Conservation (phyloP, 139 green algal species). For the Medakamo hakoo region DNA sequence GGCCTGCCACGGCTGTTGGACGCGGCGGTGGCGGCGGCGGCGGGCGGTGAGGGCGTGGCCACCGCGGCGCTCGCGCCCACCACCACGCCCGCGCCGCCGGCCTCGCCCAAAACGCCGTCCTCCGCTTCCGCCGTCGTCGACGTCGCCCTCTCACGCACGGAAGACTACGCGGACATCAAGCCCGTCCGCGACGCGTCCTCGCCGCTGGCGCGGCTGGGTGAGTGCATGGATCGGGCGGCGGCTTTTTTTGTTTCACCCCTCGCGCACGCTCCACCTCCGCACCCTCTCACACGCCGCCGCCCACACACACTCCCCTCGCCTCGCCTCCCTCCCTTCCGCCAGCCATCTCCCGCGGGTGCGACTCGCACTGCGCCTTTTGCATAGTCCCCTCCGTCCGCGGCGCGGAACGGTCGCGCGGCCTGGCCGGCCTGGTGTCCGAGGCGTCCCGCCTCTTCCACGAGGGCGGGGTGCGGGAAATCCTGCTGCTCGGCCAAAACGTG, state of each 20-base stretch:
- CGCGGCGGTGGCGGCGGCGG: background rate
- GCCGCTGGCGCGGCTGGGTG: too few species aligned
- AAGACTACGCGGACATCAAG: constrained; percentile 78
- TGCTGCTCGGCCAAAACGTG: constrained; percentile 82
- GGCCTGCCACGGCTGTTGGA: constrained; percentile 66
- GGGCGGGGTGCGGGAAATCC: constrained; percentile 57
- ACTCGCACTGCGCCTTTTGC: constrained; percentile 88
- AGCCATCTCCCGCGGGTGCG: constrained; percentile 85
- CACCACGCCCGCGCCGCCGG: too few species aligned
- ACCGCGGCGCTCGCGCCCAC: too few species aligned
- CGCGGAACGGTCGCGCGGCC: constrained; percentile 51
- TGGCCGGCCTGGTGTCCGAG: constrained; percentile 55
- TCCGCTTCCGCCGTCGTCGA: constrained; percentile 46
- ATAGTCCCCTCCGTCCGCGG: constrained; percentile 73
- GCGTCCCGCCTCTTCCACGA: constrained; percentile 32
- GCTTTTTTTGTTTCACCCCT: constrained; percentile 33
- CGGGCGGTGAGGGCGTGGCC: background rate
- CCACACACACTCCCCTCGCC: too few species aligned
- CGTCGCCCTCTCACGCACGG: constrained; percentile 59
- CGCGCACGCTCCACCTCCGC: too few species aligned
- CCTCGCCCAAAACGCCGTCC: too few species aligned
- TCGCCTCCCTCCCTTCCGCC: constrained; percentile 48
- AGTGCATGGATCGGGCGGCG: too few species aligned
- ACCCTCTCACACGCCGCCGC: too few species aligned
- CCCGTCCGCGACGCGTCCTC: too few species aligned